Conservation (phyloP, 176 grass and related monocot species). For the Phyllostachys edulis region DNA sequence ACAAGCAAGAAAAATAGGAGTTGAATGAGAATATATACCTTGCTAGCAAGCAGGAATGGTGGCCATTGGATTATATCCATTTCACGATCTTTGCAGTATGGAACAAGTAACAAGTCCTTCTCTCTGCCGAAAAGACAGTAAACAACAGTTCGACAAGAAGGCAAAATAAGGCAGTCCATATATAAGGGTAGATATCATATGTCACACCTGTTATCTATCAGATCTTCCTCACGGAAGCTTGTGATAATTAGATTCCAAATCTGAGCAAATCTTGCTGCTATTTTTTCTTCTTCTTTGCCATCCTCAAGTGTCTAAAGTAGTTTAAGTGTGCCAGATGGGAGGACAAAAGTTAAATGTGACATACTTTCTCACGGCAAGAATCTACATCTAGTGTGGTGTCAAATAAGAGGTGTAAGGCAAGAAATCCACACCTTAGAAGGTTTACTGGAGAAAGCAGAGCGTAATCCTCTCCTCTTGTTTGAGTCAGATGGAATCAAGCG, state of each 20-base stretch:
- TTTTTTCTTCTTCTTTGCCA: conserved; percentile 57
- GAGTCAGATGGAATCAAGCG: conserved; percentile 71
- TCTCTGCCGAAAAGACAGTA: conserved; percentile 46
- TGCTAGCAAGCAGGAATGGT: conserved; percentile 95
- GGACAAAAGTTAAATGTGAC: conserved; percentile 2
- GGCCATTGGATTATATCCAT: conserved; percentile 90
- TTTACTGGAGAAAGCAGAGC: conserved; percentile 74
- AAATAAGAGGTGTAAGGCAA: conserved; percentile 25
- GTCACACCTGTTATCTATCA: conserved; percentile 70
- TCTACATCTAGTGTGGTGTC: conserved; percentile 11
- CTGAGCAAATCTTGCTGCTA: conserved; percentile 83
- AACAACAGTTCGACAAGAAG: background rate
- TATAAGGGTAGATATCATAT: conserved; percentile 8
- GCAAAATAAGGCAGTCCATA: conserved; percentile 6
- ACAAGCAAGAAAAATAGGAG: conserved; percentile 25
- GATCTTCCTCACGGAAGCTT: conserved; percentile 87
- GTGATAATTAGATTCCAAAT: conserved; percentile 98
- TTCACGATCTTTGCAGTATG: conserved; percentile 77
- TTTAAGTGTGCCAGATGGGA: conserved; percentile 9
- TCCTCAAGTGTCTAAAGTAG: conserved; percentile 56
- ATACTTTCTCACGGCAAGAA: conserved; percentile 12
- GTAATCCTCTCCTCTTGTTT: conserved; percentile 64
- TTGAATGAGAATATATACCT: conserved; percentile 50
- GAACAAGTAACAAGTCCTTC: conserved; percentile 91
- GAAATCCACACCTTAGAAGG: conserved; percentile 50